Base-by-base conservation (phyloP, 2,329 filamentous ascomycete genomes). In the Hypoxylon sp. region DNA sequence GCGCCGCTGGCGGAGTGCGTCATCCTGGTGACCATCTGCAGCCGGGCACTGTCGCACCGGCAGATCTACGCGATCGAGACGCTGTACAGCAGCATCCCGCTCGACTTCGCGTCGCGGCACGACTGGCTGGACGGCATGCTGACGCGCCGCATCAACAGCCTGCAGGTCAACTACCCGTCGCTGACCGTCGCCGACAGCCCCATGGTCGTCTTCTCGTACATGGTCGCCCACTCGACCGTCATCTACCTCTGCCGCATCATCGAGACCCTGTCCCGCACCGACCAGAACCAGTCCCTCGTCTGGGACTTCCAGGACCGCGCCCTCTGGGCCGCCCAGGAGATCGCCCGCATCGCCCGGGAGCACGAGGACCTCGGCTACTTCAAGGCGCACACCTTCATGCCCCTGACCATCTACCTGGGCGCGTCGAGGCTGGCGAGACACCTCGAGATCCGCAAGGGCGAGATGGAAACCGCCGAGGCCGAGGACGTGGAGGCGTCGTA, bases 161-260 rank as follows among this genome's bases (percentile, higher is more conserved):
- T 63, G 8, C 57, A 60, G 42, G 20, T 45, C 48, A 60, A 57
- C 50, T 53, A 63, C 38, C 60, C 60, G 13, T 49, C 54, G 23
- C 35, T 60, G 9, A 55, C 46, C 3, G 50, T 63, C 29, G 60
- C 60, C 17, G 60, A 58, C 11, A 50, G 55, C 35, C 57, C 60
- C 18, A 60, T 63, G 60, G 58, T 63, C 23, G 50, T 58, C n/a
- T 63, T 55, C 38, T 60, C 60, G 4, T 63, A 60, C 27, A 63
- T 60, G 57, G 10, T 63, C 11, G 60, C 60, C 4, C 58, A 55
- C 18, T 50, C 60, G 3, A 31, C 47, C 1, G 58, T 63, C 38
- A 63, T 63, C 27, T 58, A 63, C 15, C 38, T 63, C 13, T 60
- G 60, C 21, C 57, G 57, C 26, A 45, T 60, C n/a, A 38, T 60